Conservation (phyloP, 108 stramenopile species). For the Skeletonema marinoi region DNA sequence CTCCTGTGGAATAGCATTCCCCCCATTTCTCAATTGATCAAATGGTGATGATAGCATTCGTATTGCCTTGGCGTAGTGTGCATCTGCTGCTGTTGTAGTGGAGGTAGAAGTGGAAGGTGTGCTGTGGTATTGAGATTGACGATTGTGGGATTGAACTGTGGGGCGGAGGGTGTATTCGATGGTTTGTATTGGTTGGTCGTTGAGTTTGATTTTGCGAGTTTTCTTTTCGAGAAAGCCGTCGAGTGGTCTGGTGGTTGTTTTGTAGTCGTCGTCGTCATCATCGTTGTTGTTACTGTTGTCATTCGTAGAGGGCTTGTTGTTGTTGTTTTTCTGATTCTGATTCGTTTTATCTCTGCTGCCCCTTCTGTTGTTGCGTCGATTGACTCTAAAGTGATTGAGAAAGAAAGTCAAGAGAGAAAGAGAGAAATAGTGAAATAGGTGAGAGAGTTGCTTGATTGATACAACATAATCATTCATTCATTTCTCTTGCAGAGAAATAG, state of each 20-base stretch:
- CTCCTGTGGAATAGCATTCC: conserved; percentile 19
- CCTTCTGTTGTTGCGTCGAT: neutral
- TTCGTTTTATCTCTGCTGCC: neutral
- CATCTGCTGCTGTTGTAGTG: neutral
- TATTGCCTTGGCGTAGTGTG: conserved; percentile 46
- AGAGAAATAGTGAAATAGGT: neutral
- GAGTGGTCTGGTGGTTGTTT: conserved; percentile 15
- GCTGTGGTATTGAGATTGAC: neutral
- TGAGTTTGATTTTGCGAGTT: neutral
- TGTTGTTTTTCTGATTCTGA: neutral
- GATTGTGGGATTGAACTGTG: neutral
- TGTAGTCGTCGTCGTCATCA: neutral
- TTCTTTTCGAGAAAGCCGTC: conserved; percentile 8
- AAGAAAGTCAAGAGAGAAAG: neutral
- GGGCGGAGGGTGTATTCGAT: neutral
- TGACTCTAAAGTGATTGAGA: neutral
- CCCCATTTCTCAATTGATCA: conserved; percentile 23
- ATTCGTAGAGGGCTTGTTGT: neutral
- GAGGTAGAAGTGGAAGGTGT: neutral
- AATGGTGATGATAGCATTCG: conserved; percentile 36
- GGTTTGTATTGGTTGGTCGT: neutral
- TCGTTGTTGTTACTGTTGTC: neutral
- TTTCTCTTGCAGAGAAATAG: no score
- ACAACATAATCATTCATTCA: no score
- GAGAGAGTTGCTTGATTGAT: neutral